Conservation (phyloP, 73 alveolate species). For the Paraurostyla sp. region DNA sequence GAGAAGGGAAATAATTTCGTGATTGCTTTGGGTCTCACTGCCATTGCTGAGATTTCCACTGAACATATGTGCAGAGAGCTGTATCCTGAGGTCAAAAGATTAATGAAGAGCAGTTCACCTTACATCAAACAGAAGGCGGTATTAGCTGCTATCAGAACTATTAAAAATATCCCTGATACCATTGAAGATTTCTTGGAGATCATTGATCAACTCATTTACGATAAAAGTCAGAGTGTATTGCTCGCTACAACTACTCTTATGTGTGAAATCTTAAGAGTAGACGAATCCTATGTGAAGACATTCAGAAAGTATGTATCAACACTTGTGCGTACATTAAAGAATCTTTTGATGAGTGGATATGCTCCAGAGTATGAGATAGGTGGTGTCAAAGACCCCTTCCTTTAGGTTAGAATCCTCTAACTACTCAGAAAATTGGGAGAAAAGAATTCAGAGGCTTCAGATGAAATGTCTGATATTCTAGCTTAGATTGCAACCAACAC, state of each 20-base stretch:
- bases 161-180: conserved; percentile 97
- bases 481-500: conserved; percentile 99
- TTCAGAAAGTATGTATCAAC: conserved; percentile 94
- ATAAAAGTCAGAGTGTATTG: conserved; percentile 93
- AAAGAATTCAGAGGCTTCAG: conserved; percentile 93
- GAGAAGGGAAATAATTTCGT: conserved; percentile 90
- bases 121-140: conserved; percentile 99
- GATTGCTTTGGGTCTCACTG: conserved; percentile 97
- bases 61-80: conserved; percentile 98
- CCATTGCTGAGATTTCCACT: conserved; percentile 99
- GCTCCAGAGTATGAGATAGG: conserved; percentile 98
- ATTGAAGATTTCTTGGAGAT: conserved; percentile 93
- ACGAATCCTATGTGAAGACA: conserved; percentile 85
- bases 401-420: conserved; percentile 95
- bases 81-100: conserved; percentile 94
- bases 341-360: conserved; percentile 94
- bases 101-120: conserved; percentile 96
- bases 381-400: conserved; percentile 99
- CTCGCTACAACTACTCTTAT: conserved; percentile 92
- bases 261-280: conserved; percentile 88
- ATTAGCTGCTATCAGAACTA: conserved; percentile 97
- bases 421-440: conserved; percentile 93
- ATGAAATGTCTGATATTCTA: conserved; percentile 97
- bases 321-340: conserved; percentile 90
- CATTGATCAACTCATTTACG: conserved; percentile 92